These are phyloP conservation scores for Pedinophyceae sp. DNA, from an alignment of 139 green algal genomes.

Conservation along the genomic window DNA sequence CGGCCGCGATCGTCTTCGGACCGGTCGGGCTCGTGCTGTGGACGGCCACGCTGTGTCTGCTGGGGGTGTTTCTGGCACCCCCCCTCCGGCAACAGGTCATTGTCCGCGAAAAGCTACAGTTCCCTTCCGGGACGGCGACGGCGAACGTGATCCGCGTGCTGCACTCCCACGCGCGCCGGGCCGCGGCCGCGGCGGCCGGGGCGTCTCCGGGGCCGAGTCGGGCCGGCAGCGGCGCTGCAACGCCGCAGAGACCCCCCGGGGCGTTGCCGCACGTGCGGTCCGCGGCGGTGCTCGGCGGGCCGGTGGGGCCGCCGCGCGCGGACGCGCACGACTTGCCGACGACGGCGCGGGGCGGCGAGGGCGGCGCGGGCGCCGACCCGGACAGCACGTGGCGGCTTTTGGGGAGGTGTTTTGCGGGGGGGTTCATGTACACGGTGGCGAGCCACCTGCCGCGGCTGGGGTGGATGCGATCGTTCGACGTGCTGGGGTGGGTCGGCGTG, in stretches of 20 bases:
- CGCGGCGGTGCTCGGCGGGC: conserved; percentile 1
- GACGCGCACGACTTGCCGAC: neutral
- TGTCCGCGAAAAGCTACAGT: conserved; percentile 27
- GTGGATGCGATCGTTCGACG: conserved; percentile 11
- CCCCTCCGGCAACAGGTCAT: conserved; percentile 39
- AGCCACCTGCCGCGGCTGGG: neutral
- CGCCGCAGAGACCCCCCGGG: too few species aligned
- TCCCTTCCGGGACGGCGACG: conserved; percentile 26
- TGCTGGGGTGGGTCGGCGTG: conserved; percentile 27
- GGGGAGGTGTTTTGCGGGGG: conserved; percentile 9
- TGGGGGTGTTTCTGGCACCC: conserved; percentile 36
- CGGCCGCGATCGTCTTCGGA: conserved; percentile 16
- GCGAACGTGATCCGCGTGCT: conserved; percentile 35
- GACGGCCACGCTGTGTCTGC: conserved; percentile 25
- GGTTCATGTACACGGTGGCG: conserved; percentile 9
- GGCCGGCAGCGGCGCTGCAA: too few species aligned
- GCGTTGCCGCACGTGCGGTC: too few species aligned
- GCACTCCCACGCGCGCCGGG: conserved; percentile 10
- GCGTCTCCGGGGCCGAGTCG: too few species aligned
- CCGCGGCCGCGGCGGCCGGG: too few species aligned
- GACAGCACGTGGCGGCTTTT: conserved; percentile 10
- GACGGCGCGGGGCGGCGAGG: neutral
- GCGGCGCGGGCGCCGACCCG: conserved; percentile 6
- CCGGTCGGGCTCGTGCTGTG: conserved; percentile 25
- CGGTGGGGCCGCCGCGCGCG: neutral